phyloP scores from a whole-genome alignment of 179 eudicot species.

The Corrigiola litoralis region DNA sequence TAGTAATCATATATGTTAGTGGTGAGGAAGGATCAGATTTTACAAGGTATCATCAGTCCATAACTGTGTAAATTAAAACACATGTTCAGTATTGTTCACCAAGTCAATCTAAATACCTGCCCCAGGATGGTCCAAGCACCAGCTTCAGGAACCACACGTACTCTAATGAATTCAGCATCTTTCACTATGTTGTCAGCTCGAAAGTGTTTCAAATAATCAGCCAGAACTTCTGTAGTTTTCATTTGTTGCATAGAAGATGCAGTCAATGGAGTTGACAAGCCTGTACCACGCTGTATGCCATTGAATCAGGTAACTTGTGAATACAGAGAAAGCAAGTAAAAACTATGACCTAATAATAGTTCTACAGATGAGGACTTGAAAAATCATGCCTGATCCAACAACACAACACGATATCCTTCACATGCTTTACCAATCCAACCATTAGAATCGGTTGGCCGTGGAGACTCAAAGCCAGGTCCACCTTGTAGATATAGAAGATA shows the following conservation, averaged over 20 bases:
- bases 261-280: constrained; percentile 85
- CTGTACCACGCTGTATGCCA: constrained; percentile 87
- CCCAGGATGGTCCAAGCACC: constrained; percentile 89
- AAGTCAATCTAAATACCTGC: constrained; percentile 48
- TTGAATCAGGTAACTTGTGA: constrained; percentile 13
- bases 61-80: not conserved
- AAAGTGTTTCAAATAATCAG: constrained; percentile 69
- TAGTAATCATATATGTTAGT: too few species aligned
- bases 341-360: not conserved
- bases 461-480: constrained; percentile 95
- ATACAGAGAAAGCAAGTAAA: not conserved
- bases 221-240: constrained; percentile 60
- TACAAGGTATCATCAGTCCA: too few species aligned
- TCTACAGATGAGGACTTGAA: not conserved
- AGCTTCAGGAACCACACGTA: constrained; percentile 66
- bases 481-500: constrained; percentile 88
- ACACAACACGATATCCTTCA: constrained; percentile 68
- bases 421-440: constrained; percentile 97
- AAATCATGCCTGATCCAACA: constrained; percentile 83
- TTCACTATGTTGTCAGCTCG: constrained; percentile 87
- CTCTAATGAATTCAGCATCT: constrained; percentile 89
- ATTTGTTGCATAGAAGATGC: constrained; percentile 80
- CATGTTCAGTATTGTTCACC: not conserved
- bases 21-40: too few species aligned
- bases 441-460: constrained; percentile 75